Percentiles rank a stretch among this genome's conserved stretches.
Conservation (phyloP, 208 protist genomes). For the Wallacemonas sp. region DNA sequence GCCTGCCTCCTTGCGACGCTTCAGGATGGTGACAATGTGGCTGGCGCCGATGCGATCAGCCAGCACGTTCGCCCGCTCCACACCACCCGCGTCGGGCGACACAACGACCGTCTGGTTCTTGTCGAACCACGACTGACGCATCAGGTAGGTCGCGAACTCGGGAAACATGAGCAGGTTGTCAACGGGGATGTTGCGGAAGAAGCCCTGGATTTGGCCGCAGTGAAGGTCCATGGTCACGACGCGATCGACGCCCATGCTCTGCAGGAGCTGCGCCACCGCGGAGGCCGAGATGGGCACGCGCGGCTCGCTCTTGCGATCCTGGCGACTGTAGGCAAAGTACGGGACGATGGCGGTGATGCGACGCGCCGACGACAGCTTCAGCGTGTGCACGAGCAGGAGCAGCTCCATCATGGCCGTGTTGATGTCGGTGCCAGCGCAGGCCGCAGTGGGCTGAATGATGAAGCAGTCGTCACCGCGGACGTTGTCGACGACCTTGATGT, state of each 20-base stretch:
- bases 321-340: constrained; percentile 95
- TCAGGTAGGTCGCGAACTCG: constrained; percentile 85
- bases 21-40: constrained; percentile 92
- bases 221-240: constrained; percentile 95
- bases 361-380: constrained; percentile 89
- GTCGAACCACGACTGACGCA: constrained; percentile 83
- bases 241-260: constrained; percentile 93
- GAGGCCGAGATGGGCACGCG: constrained; percentile 96
- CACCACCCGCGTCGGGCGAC: constrained; percentile 96
- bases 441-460: constrained; percentile 94
- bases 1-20: constrained; percentile 91
- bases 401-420: constrained; percentile 93
- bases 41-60: constrained; percentile 85
- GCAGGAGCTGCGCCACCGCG: constrained; percentile 93
- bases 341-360: constrained; percentile 96
- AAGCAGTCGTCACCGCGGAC: constrained; percentile 96
- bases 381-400: constrained; percentile 87
- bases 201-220: constrained; percentile 95
- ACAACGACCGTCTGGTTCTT: constrained; percentile 88
- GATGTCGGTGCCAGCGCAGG: constrained; percentile 60
- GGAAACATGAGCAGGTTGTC: constrained; percentile 94
- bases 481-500: constrained; percentile 94
- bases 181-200: constrained; percentile 95
- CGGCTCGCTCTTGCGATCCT: constrained; percentile 96
- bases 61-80: constrained; percentile 92